Percentiles rank a stretch among this genome's conserved stretches.
These are phyloP conservation scores for Cutaneotrichosporon spelunceum DNA, from an alignment of 1,284 basidiomycete species.

Conservation along the genomic window DNA sequence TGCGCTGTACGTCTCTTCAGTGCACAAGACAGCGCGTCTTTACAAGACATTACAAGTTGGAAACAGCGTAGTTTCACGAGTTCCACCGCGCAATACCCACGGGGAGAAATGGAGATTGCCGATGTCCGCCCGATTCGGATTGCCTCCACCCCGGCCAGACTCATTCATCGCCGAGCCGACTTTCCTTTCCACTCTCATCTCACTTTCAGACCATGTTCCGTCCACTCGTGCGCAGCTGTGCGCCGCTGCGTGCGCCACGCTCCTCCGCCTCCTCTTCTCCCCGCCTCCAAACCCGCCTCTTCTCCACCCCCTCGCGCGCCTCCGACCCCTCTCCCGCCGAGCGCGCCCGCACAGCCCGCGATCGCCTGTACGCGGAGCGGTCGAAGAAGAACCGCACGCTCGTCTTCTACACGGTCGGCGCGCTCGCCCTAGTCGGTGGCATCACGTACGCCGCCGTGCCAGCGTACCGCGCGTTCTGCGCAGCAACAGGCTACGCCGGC, in stretches of 20 bases:
- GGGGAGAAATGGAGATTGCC: background rate
- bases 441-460: conserved; percentile 95
- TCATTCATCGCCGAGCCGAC: background rate
- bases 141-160: background rate
- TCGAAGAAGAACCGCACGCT: conserved; percentile 36
- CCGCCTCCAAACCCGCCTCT: background rate
- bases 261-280: background rate
- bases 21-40: too few relatives aligned
- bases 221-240: background rate
- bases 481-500: conserved; percentile 93
- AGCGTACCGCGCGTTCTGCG: conserved; percentile 95
- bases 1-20: too few relatives aligned
- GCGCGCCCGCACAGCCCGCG: background rate
- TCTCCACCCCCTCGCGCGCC: background rate
- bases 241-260: too few relatives aligned
- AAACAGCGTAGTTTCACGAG: too few relatives aligned
- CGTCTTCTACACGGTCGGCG: conserved; percentile 41
- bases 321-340: conserved; percentile 2
- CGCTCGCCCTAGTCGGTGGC: conserved; percentile 75
- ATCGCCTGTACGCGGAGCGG: conserved; percentile 33
- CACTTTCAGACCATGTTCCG: background rate
- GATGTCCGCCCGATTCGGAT: background rate
- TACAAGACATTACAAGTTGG: too few relatives aligned
- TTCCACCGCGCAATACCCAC: background rate
- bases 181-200: background rate